phyloP scores from a whole-genome alignment of 2,329 filamentous ascomycete species.

The Aspergillus vadensis region DNA sequence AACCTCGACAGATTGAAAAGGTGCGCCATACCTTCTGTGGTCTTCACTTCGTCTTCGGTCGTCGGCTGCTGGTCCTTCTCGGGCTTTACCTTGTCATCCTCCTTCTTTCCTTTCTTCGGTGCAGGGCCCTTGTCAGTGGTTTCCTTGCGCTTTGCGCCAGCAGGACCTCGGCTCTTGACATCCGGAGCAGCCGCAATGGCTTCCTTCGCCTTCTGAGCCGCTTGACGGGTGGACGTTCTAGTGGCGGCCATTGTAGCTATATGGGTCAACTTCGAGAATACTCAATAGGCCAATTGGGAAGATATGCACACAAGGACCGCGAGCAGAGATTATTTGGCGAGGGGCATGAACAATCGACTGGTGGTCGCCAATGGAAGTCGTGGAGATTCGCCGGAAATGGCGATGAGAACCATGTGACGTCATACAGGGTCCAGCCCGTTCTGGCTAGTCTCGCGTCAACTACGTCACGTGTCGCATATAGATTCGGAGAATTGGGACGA shows the following conservation, averaged over 20 bases:
- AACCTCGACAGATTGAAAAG: too few species aligned
- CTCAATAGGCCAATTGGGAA: not conserved
- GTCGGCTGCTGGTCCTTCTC: slow-evolving; percentile 7
- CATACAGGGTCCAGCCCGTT: slow-evolving; percentile 23
- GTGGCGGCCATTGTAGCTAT: slow-evolving; percentile 31
- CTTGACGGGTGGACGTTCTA: slow-evolving; percentile 46
- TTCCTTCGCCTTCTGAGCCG: slow-evolving; percentile 48
- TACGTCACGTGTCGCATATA: not conserved
- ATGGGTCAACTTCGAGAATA: not conserved
- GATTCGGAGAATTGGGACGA: not conserved
- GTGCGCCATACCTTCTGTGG: slow-evolving; percentile 9
- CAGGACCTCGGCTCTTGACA: slow-evolving; percentile 27
- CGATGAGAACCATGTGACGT: slow-evolving; percentile 36
- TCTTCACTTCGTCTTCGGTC: slow-evolving; percentile 18
- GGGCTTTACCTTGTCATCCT: slow-evolving; percentile 18
- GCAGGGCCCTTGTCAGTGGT: slow-evolving; percentile 26
- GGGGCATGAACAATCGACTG: not conserved
- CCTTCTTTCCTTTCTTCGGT: slow-evolving; percentile 45
- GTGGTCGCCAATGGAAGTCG: not conserved
- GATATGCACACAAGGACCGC: not conserved
- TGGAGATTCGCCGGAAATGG: not conserved
- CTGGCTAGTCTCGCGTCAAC: slow-evolving; percentile 10
- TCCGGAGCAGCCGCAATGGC: slow-evolving; percentile 39
- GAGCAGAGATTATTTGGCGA: not conserved
- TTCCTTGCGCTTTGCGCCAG: slow-evolving; percentile 46